These are phyloP conservation scores for Xylaria telfairii DNA, from an alignment of 495 filamentous ascomycete genomes.

Conservation along the genomic window DNA sequence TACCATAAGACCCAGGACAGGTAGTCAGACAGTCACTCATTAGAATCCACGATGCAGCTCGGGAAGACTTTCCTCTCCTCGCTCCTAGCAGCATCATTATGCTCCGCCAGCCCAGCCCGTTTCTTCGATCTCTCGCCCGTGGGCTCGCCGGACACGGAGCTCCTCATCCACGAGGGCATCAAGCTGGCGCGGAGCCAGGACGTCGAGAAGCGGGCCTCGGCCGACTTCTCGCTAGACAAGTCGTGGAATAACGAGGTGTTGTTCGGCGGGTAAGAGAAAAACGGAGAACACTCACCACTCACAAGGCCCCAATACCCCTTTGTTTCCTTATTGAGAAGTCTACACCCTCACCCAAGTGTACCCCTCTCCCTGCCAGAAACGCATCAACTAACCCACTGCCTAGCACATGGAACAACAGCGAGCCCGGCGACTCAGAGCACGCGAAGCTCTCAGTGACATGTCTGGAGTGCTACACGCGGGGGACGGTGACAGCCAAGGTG, in stretches of 20 bases:
- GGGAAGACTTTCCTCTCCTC: background rate
- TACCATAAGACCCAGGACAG: background rate
- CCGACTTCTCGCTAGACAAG: conserved; percentile 31
- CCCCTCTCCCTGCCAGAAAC: background rate
- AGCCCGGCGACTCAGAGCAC: conserved; percentile 19
- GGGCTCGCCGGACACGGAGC: conserved; percentile 7
- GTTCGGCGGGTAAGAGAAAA: conserved; percentile 31
- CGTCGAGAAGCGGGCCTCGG: conserved; percentile 32
- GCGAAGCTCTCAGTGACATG: conserved; percentile 31
- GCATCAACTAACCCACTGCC: background rate
- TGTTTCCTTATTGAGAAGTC: too few relatives aligned
- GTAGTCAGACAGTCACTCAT: background rate
- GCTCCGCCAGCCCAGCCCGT: conserved; percentile 19
- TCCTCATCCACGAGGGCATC: conserved; percentile 21
- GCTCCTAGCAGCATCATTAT: background rate
- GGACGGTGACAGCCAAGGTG: conserved; percentile 32
- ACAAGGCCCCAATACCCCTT: background rate
- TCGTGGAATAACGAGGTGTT: conserved; percentile 34
- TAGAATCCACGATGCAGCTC: background rate
- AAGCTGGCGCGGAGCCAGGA: conserved; percentile 29
- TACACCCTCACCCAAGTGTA: too few relatives aligned
- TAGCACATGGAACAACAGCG: conserved; percentile 23
- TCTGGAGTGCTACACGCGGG: conserved; percentile 34
- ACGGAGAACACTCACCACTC: background rate
- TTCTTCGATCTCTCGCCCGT: conserved; percentile 16